Percentiles rank a stretch among this genome's conserved stretches.
Evolutionary conservation across 1,139 yeast species (phyloP).

Genomic region (Chernovozyma aurita): DNA sequence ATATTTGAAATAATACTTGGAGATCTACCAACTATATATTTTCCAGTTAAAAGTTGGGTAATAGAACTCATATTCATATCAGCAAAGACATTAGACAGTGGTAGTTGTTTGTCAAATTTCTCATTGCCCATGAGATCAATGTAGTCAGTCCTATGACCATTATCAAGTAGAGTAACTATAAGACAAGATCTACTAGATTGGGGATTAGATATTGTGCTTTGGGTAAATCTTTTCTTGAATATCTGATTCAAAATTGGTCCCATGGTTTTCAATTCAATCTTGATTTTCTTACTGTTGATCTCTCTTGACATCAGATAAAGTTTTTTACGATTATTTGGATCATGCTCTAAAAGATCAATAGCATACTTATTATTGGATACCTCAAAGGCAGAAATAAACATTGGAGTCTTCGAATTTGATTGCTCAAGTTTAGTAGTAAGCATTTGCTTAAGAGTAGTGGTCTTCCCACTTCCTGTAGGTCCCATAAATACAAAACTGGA

Average conservation of each 20-base stretch:
- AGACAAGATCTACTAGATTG: slow-evolving; percentile 26
- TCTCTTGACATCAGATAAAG: slow-evolving; percentile 4
- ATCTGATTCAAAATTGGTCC: slow-evolving; percentile 13
- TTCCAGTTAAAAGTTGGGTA: slow-evolving; percentile 20
- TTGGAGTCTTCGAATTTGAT: slow-evolving; percentile 6
- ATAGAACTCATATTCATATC: slow-evolving; percentile 26
- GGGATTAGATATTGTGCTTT: slow-evolving; percentile 17
- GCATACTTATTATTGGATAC: slow-evolving; percentile 23
- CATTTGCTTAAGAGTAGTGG: slow-evolving; percentile 21
- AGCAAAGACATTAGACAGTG: slow-evolving; percentile 22
- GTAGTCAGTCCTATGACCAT: slow-evolving; percentile 18
- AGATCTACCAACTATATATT: slow-evolving; percentile 13
- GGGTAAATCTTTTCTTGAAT: slow-evolving; percentile 18
- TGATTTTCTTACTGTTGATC: slow-evolving; percentile 3
- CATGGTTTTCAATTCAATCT: slow-evolving; percentile 2
- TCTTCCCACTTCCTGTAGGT: slow-evolving; percentile 33
- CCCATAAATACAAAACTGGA: slow-evolving; percentile 24
- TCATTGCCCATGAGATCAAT: slow-evolving; percentile 33
- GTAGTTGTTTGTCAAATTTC: slow-evolving; percentile 15
- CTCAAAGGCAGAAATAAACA: slow-evolving; percentile 25
- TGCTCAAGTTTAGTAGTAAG: slow-evolving; percentile 9
- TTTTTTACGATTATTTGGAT: slow-evolving; percentile 4
- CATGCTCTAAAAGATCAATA: slow-evolving; percentile 22
- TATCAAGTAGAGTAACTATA: slow-evolving; percentile 20
- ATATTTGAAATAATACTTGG: slow-evolving; percentile 26